A percentile compares a stretch with the other conserved stretches of the same genome.
phyloP scores from a whole-genome alignment of 768 basidiomycete genomes.

The Agaricus sinodeliciosus region DNA sequence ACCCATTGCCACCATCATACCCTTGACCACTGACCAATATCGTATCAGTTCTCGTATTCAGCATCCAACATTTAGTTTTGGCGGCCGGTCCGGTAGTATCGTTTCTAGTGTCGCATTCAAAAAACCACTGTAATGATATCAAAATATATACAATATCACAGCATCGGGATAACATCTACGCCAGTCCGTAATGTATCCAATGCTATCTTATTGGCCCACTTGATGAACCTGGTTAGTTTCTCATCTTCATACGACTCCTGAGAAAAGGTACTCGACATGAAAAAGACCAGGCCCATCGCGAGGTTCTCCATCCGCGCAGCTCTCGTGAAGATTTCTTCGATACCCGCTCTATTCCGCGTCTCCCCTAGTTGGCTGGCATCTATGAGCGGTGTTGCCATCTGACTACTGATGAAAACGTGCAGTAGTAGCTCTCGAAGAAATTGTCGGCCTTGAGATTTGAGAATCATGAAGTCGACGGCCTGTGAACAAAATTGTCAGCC shows the following conservation, averaged over 20 bases:
- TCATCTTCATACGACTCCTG: constrained; percentile 24
- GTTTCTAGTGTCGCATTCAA: constrained; percentile 70
- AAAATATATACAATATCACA: constrained; percentile 15
- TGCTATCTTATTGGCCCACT: constrained; percentile 64
- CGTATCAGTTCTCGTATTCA: constrained; percentile 57
- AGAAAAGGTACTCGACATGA: constrained; percentile 43
- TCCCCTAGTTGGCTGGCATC: constrained; percentile 28
- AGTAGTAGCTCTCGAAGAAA: constrained; percentile 72
- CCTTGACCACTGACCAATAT: background rate
- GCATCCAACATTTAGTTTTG: constrained; percentile 69
- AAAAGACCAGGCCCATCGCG: constrained; percentile 71
- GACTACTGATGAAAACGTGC: constrained; percentile 67
- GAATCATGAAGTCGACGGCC: constrained; percentile 82
- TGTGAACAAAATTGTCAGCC: constrained; percentile 20
- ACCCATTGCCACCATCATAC: background rate
- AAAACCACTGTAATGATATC: constrained; percentile 20
- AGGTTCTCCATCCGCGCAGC: constrained; percentile 58
- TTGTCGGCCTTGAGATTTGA: constrained; percentile 52
- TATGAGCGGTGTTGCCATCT: constrained; percentile 64
- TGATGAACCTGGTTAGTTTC: constrained; percentile 36
- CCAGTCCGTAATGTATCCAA: constrained; percentile 63
- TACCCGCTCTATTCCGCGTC: constrained; percentile 45
- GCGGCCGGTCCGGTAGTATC: constrained; percentile 67
- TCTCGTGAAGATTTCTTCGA: constrained; percentile 81
- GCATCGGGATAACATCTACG: constrained; percentile 42